Base-by-base conservation (phyloP, 768 basidiomycete species). In the Tulasnella sp. region DNA sequence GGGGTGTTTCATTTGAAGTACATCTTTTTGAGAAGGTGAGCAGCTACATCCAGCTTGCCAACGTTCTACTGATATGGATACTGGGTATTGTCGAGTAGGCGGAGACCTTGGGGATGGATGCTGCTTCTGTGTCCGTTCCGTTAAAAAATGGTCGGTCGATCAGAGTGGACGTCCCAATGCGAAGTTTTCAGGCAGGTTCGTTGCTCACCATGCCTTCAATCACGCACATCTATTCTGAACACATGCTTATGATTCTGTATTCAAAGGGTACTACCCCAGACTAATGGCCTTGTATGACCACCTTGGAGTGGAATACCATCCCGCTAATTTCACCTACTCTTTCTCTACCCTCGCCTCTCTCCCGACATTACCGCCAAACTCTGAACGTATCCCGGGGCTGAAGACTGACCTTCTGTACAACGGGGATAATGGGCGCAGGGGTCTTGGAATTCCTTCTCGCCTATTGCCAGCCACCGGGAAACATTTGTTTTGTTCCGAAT, bases 111-210 rank as follows among this genome's bases (percentile, higher is more conserved):
- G 84, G 84, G 9, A 84, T 87, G 79, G 84, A 85, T 66, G 36
- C 69, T 70, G 59, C 59, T 4, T 70, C 68, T 19, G 61, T 74
- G 17, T 59, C 64, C 3, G 56, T 69, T 3, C 64, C 66, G 21
- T 8, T 53, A 3, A 71, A 66, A 3, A 58, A 67, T 8, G 67
- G 67, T 19, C 64, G 70, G 34, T 68, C 74, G 48, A 53, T 48
- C 63, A 57, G 65, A n/a, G 73, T 87, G 2, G 85, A 88, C 64
- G 84, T 86, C 0, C 86, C 86, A 0, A 88, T 88, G 86, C 70
- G 86, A 37, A 81, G 81, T 1, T 87, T 88, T 65, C 84, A 88
- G 73, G 81, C 81, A 70, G 83, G 84, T 81, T 54, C 49, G 77
- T 37, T 35, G n/a, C n/a, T n/a, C n/a, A n/a, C n/a, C n/a, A n/a